These are phyloP conservation scores for Limnanthes douglasii DNA, from an alignment of 345 rosid genomes.

Conservation along the genomic window DNA sequence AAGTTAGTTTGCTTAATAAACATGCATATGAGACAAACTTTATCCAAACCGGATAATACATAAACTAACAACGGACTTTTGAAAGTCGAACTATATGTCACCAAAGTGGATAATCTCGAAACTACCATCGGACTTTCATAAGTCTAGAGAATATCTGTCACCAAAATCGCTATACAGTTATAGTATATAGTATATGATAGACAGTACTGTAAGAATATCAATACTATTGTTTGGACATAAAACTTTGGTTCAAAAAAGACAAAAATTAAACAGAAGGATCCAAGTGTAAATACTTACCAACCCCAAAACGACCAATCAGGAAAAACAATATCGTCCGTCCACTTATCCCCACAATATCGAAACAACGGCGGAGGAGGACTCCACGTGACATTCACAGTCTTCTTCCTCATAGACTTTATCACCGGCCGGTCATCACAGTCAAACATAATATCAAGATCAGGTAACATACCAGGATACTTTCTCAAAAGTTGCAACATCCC, in stretches of 20 bases:
- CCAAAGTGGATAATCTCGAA: too few relatives aligned
- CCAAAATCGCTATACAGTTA: too few relatives aligned
- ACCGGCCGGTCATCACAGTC: conserved; percentile 47
- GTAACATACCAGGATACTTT: conserved; percentile 44
- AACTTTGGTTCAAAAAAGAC: conserved; percentile 1
- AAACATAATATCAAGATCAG: conserved; percentile 65
- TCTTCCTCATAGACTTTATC: conserved; percentile 11
- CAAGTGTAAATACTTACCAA: conserved; percentile 17
- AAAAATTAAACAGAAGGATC: not conserved
- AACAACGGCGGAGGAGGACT: conserved; percentile 28
- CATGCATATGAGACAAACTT: too few relatives aligned
- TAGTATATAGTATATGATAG: too few relatives aligned
- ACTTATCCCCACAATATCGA: conserved; percentile 24
- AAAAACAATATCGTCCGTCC: conserved; percentile 24
- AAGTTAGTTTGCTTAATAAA: too few relatives aligned
- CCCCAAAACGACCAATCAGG: conserved; percentile 50
- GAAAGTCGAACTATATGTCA: too few relatives aligned
- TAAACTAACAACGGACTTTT: too few relatives aligned
- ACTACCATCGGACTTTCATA: too few relatives aligned
- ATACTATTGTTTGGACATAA: too few relatives aligned
- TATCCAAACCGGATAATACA: too few relatives aligned
- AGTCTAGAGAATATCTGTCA: too few relatives aligned
- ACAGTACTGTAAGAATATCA: too few relatives aligned
- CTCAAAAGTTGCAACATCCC: conserved; percentile 51
- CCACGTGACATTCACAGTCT: conserved; percentile 6